These are phyloP conservation scores for Cyclotella sp. DNA, from an alignment of 108 stramenopile genomes.

Conservation along the genomic window DNA sequence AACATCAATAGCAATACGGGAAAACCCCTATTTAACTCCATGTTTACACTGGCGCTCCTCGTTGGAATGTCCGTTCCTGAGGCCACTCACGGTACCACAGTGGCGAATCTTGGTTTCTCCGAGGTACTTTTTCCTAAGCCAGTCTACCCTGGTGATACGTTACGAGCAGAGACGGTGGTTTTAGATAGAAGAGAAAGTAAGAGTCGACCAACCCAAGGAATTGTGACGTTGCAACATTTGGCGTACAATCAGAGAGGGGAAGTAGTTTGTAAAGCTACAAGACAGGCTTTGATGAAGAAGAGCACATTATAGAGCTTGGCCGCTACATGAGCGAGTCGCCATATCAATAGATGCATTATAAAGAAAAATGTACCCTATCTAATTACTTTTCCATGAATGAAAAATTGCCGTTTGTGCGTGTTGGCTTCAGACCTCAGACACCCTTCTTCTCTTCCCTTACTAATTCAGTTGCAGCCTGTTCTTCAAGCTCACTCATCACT, in stretches of 20 bases:
- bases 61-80: slow-evolving; percentile 56
- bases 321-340: no score
- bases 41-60: slow-evolving; percentile 56
- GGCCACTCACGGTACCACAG: slow-evolving; percentile 53
- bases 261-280: slow-evolving; percentile 45
- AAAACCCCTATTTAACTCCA: slow-evolving; percentile 57
- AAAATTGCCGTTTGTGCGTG: no score
- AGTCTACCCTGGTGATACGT: slow-evolving; percentile 55
- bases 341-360: no score
- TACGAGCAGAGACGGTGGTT: slow-evolving; percentile 46
- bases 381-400: no score
- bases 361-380: no score
- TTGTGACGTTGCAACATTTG: slow-evolving; percentile 50
- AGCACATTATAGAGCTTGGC: neutral
- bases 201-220: slow-evolving; percentile 51
- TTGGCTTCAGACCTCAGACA: no score
- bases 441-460: no score
- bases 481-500: no score
- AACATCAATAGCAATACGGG: slow-evolving; percentile 4
- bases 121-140: slow-evolving; percentile 57
- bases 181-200: slow-evolving; percentile 51
- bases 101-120: slow-evolving; percentile 57
- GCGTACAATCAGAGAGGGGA: slow-evolving; percentile 57
- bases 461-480: no score
- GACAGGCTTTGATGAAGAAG: slow-evolving; percentile 59